A percentile compares a stretch with the other conserved stretches of the same genome.
Evolutionary conservation across 208 protist species (phyloP).

Genomic region (Trypanosomatidae sp.): DNA sequence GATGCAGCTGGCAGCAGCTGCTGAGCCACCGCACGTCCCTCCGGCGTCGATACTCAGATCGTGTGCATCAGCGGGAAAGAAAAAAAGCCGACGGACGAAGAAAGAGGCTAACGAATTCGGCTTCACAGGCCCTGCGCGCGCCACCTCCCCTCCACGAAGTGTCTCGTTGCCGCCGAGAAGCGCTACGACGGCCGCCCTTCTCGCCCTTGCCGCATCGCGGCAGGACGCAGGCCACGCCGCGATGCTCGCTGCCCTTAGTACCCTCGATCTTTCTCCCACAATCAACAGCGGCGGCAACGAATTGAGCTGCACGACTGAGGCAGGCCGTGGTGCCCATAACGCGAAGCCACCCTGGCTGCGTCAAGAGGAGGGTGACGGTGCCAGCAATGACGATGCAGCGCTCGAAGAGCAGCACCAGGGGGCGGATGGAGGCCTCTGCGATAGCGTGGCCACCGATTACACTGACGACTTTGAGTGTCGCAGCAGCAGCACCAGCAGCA

Average conservation of each 20-base stretch:
- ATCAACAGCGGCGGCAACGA: neutral
- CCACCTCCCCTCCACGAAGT: neutral
- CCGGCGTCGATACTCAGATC: neutral
- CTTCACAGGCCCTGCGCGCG: neutral
- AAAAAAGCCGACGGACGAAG: neutral
- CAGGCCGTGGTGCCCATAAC: neutral
- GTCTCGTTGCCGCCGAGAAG: neutral
- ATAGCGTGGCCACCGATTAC: constrained; percentile 6
- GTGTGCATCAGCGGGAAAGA: neutral
- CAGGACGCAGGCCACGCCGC: constrained; percentile 6
- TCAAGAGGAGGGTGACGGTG: neutral
- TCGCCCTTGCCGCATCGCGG: constrained; percentile 13
- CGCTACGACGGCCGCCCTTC: constrained; percentile 6
- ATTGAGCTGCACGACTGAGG: neutral
- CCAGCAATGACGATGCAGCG: neutral
- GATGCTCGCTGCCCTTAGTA: constrained; percentile 19
- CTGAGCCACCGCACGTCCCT: constrained; percentile 1
- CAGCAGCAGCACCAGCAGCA: neutral
- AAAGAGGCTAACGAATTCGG: neutral
- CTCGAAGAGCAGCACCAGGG: neutral
- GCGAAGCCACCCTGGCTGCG: constrained; percentile 12
- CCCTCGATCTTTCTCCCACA: constrained; percentile 3
- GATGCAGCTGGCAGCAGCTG: constrained; percentile 17
- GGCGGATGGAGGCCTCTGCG: neutral
- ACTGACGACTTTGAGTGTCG: constrained; percentile 33